Conservation (phyloP, 1,284 basidiomycete species). For the Melampsora americana region DNA sequence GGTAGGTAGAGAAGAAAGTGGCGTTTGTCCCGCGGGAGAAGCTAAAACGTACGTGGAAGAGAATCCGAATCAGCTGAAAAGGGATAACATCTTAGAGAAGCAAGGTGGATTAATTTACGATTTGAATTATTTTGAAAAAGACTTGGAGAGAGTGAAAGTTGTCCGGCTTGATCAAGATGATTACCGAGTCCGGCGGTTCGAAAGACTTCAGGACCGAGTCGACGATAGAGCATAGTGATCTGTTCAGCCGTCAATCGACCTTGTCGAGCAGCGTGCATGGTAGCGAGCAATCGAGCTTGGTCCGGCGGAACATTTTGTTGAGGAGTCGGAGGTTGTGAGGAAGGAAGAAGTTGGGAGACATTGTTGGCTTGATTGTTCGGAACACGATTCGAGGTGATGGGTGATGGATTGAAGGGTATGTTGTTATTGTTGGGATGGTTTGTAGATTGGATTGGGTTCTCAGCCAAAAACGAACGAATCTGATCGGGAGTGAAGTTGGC, state of each 20-base stretch:
- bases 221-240: slow-evolving; percentile 18
- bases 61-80: no score
- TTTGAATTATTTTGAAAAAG: slow-evolving; percentile 8
- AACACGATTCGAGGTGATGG: slow-evolving; percentile 15
- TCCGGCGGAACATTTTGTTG: slow-evolving; percentile 8
- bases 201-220: slow-evolving; percentile 39
- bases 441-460: slow-evolving; percentile 10
- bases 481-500: slow-evolving; percentile 26
- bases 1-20: slow-evolving; percentile 26
- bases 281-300: slow-evolving; percentile 22
- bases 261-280: slow-evolving; percentile 15
- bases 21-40: not conserved
- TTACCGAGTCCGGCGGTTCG: slow-evolving; percentile 19
- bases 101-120: slow-evolving; percentile 5
- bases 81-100: not conserved
- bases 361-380: slow-evolving; percentile 22
- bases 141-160: slow-evolving; percentile 19
- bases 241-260: slow-evolving; percentile 30
- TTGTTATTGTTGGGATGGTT: slow-evolving; percentile 2
- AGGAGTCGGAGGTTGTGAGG: not conserved
- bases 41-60: not conserved
- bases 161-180: slow-evolving; percentile 22
- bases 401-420: slow-evolving; percentile 20
- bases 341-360: slow-evolving; percentile 4
- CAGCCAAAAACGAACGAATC: slow-evolving; percentile 22